Conservation (phyloP, 2,329 filamentous ascomycete species). For the Talaromyces marneffei region DNA sequence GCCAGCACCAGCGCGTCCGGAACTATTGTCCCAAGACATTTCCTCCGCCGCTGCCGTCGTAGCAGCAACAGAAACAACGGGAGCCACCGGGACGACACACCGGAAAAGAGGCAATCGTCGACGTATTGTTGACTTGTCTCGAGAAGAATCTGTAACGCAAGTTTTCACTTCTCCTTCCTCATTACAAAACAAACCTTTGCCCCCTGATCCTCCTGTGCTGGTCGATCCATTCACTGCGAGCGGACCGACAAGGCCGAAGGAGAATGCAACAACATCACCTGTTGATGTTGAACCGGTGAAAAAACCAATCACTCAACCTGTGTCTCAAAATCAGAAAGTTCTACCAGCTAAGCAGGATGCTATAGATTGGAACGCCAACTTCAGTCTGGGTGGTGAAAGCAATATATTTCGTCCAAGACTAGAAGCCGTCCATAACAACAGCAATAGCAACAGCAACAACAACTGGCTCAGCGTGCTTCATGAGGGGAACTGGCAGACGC, state of each 20-base stretch:
- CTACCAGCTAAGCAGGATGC: constrained; percentile 6
- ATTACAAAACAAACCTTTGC: constrained; percentile 11
- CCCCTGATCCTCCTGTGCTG: constrained; percentile 6
- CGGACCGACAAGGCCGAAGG: background rate
- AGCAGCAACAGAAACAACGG: constrained; percentile 1
- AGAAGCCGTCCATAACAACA: constrained; percentile 55
- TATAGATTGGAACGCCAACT: constrained; percentile 9
- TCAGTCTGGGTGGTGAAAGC: constrained; percentile 22
- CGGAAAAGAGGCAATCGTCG: constrained; percentile 49
- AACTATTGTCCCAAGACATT: constrained; percentile 15
- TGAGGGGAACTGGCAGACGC: constrained; percentile 59
- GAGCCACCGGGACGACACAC: constrained; percentile 28
- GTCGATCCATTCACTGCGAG: constrained; percentile 4
- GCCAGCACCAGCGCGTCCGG: constrained; percentile 12
- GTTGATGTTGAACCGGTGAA: constrained; percentile 11
- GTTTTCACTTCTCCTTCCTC: constrained; percentile 20
- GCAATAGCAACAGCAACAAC: constrained; percentile 64
- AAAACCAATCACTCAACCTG: background rate
- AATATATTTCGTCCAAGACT: constrained; percentile 84
- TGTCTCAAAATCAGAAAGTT: constrained; percentile 1
- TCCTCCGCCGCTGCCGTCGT: background rate
- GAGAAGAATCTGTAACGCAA: constrained; percentile 33
- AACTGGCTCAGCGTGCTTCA: constrained; percentile 81
- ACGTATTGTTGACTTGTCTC: constrained; percentile 54
- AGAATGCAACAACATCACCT: background rate